Base-by-base conservation (phyloP, 2,329 filamentous ascomycete species). In the Didymella pinodella region DNA sequence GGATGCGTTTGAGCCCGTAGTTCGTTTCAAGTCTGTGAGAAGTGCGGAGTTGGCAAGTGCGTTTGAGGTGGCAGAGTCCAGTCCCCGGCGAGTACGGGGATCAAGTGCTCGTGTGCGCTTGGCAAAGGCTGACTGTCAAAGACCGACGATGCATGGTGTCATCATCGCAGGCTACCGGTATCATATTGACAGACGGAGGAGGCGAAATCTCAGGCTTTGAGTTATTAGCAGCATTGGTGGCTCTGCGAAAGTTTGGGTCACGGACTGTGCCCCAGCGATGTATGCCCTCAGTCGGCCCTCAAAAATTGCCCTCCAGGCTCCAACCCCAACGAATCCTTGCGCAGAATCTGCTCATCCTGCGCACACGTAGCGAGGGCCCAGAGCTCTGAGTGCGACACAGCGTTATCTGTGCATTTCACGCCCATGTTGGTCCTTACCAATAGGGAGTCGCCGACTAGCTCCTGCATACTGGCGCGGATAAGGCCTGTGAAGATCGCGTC, bases 401-500 rank as follows among this genome's bases (percentile, higher is more conserved):
- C 52, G 57, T 52, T 61, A 61, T 61, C 53, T 57, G 48, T 57
- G 54, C 53, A 48, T 44, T 53, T 49, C 20, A 6, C 29, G 44
- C 40, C 32, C 32, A 36, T 36, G 32, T 36, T 36, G 32, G 32
- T 6, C 25, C 31, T 48, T 32, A 16, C 58, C 58, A 61, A 61
- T 61, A 51, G 57, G 48, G 57, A 54, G 46, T 48, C 52, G 43
- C 46, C 57, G 38, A 54, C 52, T 43, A 51, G 41, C 52, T 60
- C 51, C 52, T 48, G 52, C 57, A 52, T 38, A 41, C 48, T 56
- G 52, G 44, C 57, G 57, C 57, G 57, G 52, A 53, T 55, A 56
- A 57, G 49, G 53, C 58, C 53, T 56, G 53, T 50, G 58, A 57
- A 57, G 58, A 61, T 61, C 58, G 58, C 49, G 58, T 48, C 49